Percentiles rank a stretch among this genome's conserved stretches.
Evolutionary conservation across 129 eudicot species (phyloP).

Genomic region (Chrysanthemum makinoi): DNA sequence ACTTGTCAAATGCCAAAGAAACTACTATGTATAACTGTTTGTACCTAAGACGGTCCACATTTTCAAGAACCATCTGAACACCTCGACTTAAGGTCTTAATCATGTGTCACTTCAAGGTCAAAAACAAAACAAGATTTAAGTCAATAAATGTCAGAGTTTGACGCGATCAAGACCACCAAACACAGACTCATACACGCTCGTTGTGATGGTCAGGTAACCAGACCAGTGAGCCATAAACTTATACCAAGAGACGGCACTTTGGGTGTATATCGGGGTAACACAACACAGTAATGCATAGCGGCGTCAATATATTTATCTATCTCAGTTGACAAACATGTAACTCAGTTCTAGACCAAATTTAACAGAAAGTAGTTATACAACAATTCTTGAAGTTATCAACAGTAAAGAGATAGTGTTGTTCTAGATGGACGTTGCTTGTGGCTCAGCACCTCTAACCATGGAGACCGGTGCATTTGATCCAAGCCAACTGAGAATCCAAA

Average conservation of each 20-base stretch:
- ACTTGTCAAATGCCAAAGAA: too few species aligned
- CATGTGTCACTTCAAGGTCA: too few species aligned
- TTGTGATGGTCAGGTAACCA: not conserved
- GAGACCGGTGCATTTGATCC: conserved; percentile 79
- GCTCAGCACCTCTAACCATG: conserved; percentile 71
- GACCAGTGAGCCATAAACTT: not conserved
- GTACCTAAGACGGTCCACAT: too few species aligned
- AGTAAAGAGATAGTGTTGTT: conserved; percentile 72
- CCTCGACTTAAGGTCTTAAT: too few species aligned
- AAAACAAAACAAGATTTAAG: too few species aligned
- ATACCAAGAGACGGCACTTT: not conserved
- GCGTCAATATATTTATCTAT: not conserved
- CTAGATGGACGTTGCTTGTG: conserved; percentile 74
- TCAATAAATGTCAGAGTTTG: too few species aligned
- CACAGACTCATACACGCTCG: not conserved
- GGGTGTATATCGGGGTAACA: not conserved
- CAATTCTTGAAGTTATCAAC: conserved; percentile 54
- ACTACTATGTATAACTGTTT: too few species aligned
- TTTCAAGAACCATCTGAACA: too few species aligned
- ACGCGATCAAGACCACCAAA: not conserved
- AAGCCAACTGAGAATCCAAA: conserved; percentile 38
- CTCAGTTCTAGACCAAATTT: conserved; percentile 8
- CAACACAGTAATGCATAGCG: not conserved
- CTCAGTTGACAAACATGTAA: conserved; percentile 1
- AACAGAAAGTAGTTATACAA: conserved; percentile 8